phyloP scores from a whole-genome alignment of 148 eudicot genomes.

The Pouteria glomerata region DNA sequence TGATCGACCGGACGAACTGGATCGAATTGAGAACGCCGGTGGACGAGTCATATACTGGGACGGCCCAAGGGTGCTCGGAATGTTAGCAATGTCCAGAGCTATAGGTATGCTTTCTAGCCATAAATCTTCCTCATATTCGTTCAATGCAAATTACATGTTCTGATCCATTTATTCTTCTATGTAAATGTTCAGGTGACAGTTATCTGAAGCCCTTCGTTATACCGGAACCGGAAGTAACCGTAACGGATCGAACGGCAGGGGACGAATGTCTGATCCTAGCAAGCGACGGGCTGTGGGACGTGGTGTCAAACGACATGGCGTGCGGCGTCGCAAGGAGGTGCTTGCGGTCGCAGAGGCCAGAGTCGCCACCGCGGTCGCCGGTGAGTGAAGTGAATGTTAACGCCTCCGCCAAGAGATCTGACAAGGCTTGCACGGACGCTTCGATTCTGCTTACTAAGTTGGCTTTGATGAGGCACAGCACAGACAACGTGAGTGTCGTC shows the following conservation, averaged over 20 bases:
- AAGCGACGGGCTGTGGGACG: slow-evolving; percentile 17
- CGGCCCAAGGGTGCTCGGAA: slow-evolving; percentile 32
- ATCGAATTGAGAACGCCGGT: slow-evolving; percentile 29
- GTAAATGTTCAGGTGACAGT: not conserved
- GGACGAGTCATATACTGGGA: slow-evolving; percentile 39
- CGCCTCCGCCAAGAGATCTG: not conserved
- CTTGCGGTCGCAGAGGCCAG: not conserved
- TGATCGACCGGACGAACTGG: slow-evolving; percentile 33
- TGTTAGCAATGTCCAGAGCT: slow-evolving; percentile 33
- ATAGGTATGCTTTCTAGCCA: slow-evolving; percentile 23
- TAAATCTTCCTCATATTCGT: not conserved
- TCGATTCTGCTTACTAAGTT: slow-evolving; percentile 9
- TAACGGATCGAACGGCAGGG: slow-evolving; percentile 6
- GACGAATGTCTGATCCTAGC: slow-evolving; percentile 12
- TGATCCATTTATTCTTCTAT: not conserved
- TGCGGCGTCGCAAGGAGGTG: slow-evolving; percentile 10
- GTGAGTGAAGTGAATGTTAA: not conserved
- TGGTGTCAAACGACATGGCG: slow-evolving; percentile 7
- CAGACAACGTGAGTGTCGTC: slow-evolving; percentile 11
- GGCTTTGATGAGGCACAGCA: slow-evolving; percentile 9
- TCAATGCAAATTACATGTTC: not conserved
- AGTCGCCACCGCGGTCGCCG: not conserved
- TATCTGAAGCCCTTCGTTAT: slow-evolving; percentile 11
- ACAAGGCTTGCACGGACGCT: slow-evolving; percentile 10
- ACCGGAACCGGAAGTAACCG: slow-evolving; percentile 12